Percentiles rank a stretch among this genome's conserved stretches.
These are phyloP conservation scores for Marsdenia floribunda DNA, from an alignment of 257 asterid genomes.

Conservation along the genomic window DNA sequence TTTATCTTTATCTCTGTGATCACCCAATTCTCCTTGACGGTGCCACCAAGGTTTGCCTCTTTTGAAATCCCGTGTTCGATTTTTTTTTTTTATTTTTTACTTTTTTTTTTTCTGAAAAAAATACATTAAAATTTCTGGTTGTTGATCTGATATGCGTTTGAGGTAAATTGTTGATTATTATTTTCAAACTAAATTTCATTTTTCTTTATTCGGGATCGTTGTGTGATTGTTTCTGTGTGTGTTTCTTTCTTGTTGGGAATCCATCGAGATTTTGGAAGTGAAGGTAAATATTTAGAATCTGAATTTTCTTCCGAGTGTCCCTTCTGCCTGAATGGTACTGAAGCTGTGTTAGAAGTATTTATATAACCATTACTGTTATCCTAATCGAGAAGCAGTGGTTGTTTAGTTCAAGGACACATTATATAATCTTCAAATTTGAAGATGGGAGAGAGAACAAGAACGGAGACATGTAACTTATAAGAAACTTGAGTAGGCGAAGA, in stretches of 20 bases:
- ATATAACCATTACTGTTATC: no score
- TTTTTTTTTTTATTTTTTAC: background rate
- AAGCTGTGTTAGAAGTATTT: no score
- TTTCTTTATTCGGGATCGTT: background rate
- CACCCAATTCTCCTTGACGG: constrained; percentile 54
- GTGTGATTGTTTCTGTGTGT: background rate
- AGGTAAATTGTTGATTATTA: background rate
- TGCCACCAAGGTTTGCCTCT: constrained; percentile 47
- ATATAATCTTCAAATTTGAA: no score
- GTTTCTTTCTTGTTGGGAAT: background rate
- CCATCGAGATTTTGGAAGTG: background rate
- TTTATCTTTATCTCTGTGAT: constrained; percentile 52
- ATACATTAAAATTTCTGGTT: background rate
- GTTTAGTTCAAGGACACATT: no score
- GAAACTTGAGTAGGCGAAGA: background rate
- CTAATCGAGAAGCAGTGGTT: no score
- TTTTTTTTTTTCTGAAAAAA: no score
- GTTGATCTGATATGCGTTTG: background rate
- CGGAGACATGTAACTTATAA: background rate
- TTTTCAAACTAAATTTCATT: background rate
- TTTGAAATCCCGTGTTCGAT: background rate
- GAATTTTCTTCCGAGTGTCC: background rate
- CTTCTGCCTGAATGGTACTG: no score
- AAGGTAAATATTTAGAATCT: background rate
- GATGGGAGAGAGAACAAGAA: background rate